Conservation (phyloP, 108 stramenopile genomes). For the Fistulifera pelliculosa region DNA sequence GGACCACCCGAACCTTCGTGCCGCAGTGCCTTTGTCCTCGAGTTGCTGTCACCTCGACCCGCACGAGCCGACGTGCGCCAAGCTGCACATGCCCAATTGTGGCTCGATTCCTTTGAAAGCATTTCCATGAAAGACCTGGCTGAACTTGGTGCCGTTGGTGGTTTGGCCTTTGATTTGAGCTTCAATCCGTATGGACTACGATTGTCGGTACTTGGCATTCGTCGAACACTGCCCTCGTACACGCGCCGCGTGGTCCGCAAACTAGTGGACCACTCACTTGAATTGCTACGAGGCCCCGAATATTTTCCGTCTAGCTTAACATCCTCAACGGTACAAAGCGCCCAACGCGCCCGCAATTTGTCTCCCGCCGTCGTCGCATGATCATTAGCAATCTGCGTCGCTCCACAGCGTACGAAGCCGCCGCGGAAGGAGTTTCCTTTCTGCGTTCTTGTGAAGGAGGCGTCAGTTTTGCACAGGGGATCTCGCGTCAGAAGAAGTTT, state of each 20-base stretch:
- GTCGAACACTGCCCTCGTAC: constrained; percentile 60
- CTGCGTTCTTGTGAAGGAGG: constrained; percentile 24
- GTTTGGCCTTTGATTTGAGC: constrained; percentile 64
- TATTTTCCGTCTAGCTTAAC: constrained; percentile 24
- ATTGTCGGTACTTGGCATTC: constrained; percentile 52
- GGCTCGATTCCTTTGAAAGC: constrained; percentile 52
- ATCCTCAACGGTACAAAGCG: constrained; percentile 12
- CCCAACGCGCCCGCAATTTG: constrained; percentile 17
- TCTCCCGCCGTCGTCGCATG: constrained; percentile 23
- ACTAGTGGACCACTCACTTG: constrained; percentile 49
- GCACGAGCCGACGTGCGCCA: constrained; percentile 35
- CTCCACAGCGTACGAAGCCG: constrained; percentile 31
- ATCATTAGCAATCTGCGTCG: constrained; percentile 19
- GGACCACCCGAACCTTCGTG: constrained; percentile 50
- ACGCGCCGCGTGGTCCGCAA: constrained; percentile 51
- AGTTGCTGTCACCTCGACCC: constrained; percentile 60
- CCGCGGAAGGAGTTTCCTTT: constrained; percentile 18
- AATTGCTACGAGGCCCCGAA: constrained; percentile 36
- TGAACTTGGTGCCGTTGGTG: constrained; percentile 59
- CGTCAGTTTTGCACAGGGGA: constrained; percentile 59
- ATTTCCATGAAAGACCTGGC: constrained; percentile 55
- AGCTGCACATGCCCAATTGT: constrained; percentile 54
- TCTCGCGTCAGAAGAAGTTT: constrained; percentile 45
- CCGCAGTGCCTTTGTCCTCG: constrained; percentile 53
- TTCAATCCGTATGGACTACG: constrained; percentile 64